Percentiles rank a stretch among this genome's conserved stretches.
phyloP scores from a whole-genome alignment of 2,329 filamentous ascomycete species.

The Aspergillus uvarum region DNA sequence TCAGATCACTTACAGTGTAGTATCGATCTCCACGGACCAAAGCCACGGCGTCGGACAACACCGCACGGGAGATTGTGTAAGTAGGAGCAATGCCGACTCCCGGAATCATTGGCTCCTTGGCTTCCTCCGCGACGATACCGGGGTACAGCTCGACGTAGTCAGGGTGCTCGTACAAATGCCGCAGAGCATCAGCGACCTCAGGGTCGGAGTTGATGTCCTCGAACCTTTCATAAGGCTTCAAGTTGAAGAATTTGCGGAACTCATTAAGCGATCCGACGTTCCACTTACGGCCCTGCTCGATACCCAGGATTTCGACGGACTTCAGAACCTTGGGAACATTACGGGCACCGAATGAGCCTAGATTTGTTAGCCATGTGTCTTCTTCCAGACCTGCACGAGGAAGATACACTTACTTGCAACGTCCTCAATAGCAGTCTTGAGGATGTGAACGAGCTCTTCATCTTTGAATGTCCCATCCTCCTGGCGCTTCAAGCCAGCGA shows the following conservation, averaged over 20 bases:
- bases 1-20: slow-evolving; percentile 57
- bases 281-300: slow-evolving; percentile 74
- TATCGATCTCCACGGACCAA: slow-evolving; percentile 75
- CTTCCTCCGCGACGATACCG: slow-evolving; percentile 72
- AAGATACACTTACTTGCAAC: slow-evolving; percentile 38
- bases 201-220: slow-evolving; percentile 82
- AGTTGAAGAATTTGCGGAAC: slow-evolving; percentile 77
- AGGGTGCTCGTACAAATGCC: slow-evolving; percentile 66
- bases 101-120: slow-evolving; percentile 70
- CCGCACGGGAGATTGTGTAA: slow-evolving; percentile 73
- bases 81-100: slow-evolving; percentile 74
- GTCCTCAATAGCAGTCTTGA: slow-evolving; percentile 71
- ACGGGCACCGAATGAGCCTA: slow-evolving; percentile 67
- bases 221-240: slow-evolving; percentile 74
- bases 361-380: slow-evolving; percentile 6
- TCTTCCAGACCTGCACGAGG: background rate
- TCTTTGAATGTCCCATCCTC: slow-evolving; percentile 70
- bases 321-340: slow-evolving; percentile 73
- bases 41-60: slow-evolving; percentile 75
- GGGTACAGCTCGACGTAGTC: slow-evolving; percentile 81
- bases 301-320: slow-evolving; percentile 76
- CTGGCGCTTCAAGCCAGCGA: slow-evolving; percentile 65
- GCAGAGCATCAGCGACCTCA: slow-evolving; percentile 64
- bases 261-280: slow-evolving; percentile 77
- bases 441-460: slow-evolving; percentile 70